Evolutionary conservation across 768 basidiomycete species (phyloP), one percentile per base, ranked within the genome.

Genomic region (Pisolithus sp.): DNA sequence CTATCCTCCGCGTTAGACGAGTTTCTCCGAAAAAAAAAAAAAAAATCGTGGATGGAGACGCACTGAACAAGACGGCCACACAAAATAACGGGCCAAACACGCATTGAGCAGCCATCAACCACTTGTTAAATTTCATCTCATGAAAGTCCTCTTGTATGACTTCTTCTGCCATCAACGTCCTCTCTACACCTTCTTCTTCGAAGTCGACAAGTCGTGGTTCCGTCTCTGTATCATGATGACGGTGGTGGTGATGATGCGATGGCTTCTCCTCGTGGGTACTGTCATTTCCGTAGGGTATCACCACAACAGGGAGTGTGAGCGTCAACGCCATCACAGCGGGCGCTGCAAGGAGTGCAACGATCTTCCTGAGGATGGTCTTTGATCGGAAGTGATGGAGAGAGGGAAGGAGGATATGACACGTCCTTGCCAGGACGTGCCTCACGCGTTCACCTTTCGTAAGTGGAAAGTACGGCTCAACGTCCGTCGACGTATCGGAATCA

Each of bases 301-400:
- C 79, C 17, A 94, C 91, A 12, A 99, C 94, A 4, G 93, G 93
- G 9, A 98, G 72, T 0, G 95, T 97, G 18, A 98, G 56, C 0
- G 94, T 97, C 46, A 99, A 71, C 4, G 76, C 73, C 66, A 96
- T 72, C 2, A 99, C 83, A 2, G 93, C 91, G 2, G 95, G 95
- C 0, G 86, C 82, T 3, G 93, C 91, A 51, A 96, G 77, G 23
- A 95, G 57, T 0, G 85, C 80, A 0, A 88, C 86, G 28, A 89
- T 70, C 68, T 82, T 82, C 0, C 85, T 86, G 10, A 86, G 58
- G 46, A 83, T 57, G 17, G 84, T 83, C 68, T 95, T 93, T 21
- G 76, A 73, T 24, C 70, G 53, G 66, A 96, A 89, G 46, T 80
- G 74, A 50, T 85, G 83, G 1, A 98, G 70, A 0, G 93, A 89